Evolutionary conservation across 2,329 filamentous ascomycete species (phyloP), one percentile per base, ranked within the genome.

Genomic region (Septoria petroselini): DNA sequence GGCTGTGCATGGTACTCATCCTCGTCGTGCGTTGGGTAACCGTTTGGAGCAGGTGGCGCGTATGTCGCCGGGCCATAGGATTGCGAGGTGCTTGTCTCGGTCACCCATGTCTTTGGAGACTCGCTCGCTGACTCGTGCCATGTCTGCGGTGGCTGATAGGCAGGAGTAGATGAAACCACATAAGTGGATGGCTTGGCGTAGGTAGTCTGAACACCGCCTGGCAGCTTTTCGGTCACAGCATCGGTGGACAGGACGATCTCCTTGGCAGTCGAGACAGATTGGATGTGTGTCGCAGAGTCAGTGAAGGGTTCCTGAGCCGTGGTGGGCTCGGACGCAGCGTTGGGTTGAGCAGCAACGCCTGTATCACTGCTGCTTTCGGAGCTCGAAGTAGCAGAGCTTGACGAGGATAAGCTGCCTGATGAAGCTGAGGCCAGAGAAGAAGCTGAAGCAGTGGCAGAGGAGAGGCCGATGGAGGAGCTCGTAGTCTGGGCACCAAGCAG

Each of bases 161-260:
- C 25, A 41, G 18, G 39, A n/a, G 30, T 30, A 15, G 41, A 45
- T 9, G 41, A 40, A n/a, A 44, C 41, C 11, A 42, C 40, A 29
- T 51, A 46, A 8, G 41, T 41, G 7, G 41, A 46, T 19, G 41
- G 35, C 18, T 27, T 39, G 27, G 35, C 41, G 31, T 45, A 51
- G 9, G 41, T 51, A 18, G 41, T 46, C 4, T 34, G 25, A 19
- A 25, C 48, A 33, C 48, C 48, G 3, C 35, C 35, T 21, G 41
- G 42, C 15, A 44, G 34, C 18, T 39, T 44, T 18, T 44, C 35
- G 4, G 48, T 35, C 9, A 41, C 34, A 17, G 40, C 43, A 31
- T 25, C 47, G 21, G 40, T 43, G 11, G 21, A 15, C 21, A 25
- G 12, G 14, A 45, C 12, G 25, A 31, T 45, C 30, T 33, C 12